These are phyloP conservation scores for Boletus reticulatus DNA, from an alignment of 768 basidiomycete genomes.

Conservation along the genomic window DNA sequence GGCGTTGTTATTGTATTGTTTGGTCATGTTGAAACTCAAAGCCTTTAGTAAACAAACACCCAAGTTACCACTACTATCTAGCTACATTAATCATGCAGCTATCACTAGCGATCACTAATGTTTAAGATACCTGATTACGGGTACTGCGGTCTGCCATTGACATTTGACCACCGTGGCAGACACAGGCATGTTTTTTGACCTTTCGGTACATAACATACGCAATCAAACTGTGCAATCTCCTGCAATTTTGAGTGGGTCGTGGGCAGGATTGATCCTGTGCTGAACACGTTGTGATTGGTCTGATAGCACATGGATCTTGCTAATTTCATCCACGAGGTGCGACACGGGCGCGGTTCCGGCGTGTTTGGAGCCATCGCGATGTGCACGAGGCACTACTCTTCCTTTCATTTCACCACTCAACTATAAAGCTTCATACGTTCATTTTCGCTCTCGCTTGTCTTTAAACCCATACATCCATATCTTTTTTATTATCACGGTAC, in stretches of 20 bases:
- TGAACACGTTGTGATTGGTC: constrained; percentile 8
- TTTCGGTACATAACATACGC: no score
- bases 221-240: no score
- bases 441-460: neutral
- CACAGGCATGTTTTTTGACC: no score
- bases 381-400: constrained; percentile 17
- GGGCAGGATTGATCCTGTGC: neutral
- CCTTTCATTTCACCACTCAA: constrained; percentile 12
- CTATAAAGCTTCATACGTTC: constrained; percentile 8
- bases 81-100: no score
- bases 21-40: constrained; percentile 23
- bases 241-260: no score
- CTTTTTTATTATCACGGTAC: constrained; percentile 11
- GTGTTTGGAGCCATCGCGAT: constrained; percentile 17
- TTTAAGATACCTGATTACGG: no score
- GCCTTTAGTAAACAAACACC: constrained; percentile 20
- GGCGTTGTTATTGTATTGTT: constrained; percentile 23
- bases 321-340: neutral
- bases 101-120: no score
- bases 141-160: no score
- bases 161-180: no score
- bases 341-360: constrained; percentile 6
- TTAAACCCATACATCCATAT: neutral
- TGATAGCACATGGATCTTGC: neutral
- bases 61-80: no score